Evolutionary conservation across 352 stramenopile species (phyloP).

Genomic region (Phytopythium sindhum): DNA sequence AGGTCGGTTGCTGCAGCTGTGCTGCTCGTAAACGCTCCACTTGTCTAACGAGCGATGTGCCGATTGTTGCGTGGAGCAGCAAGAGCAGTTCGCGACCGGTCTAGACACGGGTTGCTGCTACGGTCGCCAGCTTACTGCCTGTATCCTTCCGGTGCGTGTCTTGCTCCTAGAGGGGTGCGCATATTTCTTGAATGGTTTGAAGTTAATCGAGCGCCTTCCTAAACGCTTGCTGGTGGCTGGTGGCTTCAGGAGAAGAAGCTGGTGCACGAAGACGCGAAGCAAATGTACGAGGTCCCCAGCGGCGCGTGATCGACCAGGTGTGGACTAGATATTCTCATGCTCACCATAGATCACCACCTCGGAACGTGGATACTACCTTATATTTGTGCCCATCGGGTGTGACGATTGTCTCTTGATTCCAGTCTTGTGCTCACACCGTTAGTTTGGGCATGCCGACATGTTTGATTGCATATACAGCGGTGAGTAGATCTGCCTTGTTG

Average conservation of each 20-base stretch:
- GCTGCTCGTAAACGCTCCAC: background rate
- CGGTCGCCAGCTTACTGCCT: conserved; percentile 79
- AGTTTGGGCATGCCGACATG: no score
- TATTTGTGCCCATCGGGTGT: no score
- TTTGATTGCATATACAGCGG: no score
- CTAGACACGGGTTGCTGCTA: conserved; percentile 92
- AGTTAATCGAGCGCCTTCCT: background rate
- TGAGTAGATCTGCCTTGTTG: no score
- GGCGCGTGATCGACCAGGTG: background rate
- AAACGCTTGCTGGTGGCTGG: background rate
- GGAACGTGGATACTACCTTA: no score
- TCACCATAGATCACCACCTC: no score
- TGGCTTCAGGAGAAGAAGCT: conserved; percentile 23
- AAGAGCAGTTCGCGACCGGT: conserved; percentile 86
- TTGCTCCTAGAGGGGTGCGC: background rate
- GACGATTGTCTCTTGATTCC: no score
- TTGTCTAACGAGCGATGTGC: background rate
- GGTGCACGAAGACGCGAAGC: conserved; percentile 30
- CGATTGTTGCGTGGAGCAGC: conserved; percentile 23
- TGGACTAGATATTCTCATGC: background rate
- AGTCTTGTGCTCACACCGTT: no score
- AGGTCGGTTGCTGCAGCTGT: conserved; percentile 31
- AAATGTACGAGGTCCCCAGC: conserved; percentile 33
- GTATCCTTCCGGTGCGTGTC: conserved; percentile 74
- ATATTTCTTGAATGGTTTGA: background rate